Evolutionary conservation across 768 basidiomycete genomes (phyloP).

Genomic region (Suillus variegatus): DNA sequence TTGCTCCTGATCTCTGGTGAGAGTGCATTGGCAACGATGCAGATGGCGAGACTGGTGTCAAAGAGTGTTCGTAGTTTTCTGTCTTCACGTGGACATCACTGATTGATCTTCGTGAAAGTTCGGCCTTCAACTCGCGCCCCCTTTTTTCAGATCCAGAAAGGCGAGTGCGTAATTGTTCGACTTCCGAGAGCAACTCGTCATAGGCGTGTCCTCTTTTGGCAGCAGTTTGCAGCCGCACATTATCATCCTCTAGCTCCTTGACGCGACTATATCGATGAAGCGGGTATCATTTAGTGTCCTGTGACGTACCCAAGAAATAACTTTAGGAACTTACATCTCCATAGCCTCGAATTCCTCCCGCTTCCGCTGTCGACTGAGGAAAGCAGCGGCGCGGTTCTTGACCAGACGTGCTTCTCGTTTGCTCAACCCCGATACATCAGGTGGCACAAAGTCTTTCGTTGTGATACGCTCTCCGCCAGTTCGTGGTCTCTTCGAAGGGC

Average conservation of each 20-base stretch:
- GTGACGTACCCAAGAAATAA: constrained; percentile 4
- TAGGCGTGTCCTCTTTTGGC: constrained; percentile 45
- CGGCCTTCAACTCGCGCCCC: constrained; percentile 63
- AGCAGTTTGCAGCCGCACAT: constrained; percentile 66
- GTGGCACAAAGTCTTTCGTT: constrained; percentile 85
- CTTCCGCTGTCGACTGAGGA: constrained; percentile 88
- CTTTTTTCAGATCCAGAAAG: constrained; percentile 66
- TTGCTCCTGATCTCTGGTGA: constrained; percentile 62
- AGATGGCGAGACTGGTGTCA: constrained; percentile 45
- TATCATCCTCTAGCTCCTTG: constrained; percentile 82
- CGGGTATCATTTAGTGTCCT: constrained; percentile 13
- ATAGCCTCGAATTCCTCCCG: constrained; percentile 90
- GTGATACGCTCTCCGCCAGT: constrained; percentile 48
- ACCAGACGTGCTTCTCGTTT: constrained; percentile 91
- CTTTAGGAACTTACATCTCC: constrained; percentile 70
- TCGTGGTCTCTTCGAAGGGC: constrained; percentile 48
- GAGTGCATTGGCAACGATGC: constrained; percentile 36
- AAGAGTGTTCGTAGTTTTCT: constrained; percentile 55
- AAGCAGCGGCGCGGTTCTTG: constrained; percentile 91
- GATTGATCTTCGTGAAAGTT: constrained; percentile 49
- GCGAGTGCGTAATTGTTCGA: constrained; percentile 67
- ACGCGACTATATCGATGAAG: constrained; percentile 60
- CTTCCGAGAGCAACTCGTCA: constrained; percentile 51
- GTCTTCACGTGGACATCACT: constrained; percentile 48
- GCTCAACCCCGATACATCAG: constrained; percentile 83